Evolutionary conservation across 257 asterid species (phyloP).

Genomic region (Przewalskia tangutica): DNA sequence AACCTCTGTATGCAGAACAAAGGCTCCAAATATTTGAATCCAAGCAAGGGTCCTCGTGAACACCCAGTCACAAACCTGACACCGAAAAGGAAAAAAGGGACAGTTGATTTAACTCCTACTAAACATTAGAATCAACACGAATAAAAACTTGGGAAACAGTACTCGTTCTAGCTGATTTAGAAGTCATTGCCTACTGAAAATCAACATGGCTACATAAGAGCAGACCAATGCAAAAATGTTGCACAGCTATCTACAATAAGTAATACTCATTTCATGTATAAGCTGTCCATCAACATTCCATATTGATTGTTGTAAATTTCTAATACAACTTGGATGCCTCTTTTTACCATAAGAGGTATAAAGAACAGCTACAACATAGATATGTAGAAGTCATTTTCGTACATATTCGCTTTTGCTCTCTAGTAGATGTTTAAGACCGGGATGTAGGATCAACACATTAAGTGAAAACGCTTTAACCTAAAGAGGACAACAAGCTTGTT

Average conservation of each 20-base stretch:
- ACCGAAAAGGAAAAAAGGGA: background rate
- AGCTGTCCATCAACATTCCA: background rate
- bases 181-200: background rate
- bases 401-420: background rate
- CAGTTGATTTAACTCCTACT: background rate
- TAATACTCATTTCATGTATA: background rate
- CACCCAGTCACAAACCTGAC: conserved; percentile 92
- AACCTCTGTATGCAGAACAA: conserved; percentile 90
- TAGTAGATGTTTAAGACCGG: background rate
- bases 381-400: background rate
- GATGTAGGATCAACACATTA: background rate
- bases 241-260: background rate
- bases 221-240: background rate
- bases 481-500: no score
- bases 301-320: background rate
- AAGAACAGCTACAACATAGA: background rate
- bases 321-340: background rate
- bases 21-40: conserved; percentile 88
- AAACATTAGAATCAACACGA: background rate
- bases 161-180: background rate
- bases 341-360: background rate
- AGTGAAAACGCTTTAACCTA: background rate
- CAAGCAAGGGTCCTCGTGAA: conserved; percentile 98
- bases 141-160: background rate
- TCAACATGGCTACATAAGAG: background rate